Conservation (phyloP, 1,284 basidiomycete species). For the Cryptococcus sp. region DNA sequence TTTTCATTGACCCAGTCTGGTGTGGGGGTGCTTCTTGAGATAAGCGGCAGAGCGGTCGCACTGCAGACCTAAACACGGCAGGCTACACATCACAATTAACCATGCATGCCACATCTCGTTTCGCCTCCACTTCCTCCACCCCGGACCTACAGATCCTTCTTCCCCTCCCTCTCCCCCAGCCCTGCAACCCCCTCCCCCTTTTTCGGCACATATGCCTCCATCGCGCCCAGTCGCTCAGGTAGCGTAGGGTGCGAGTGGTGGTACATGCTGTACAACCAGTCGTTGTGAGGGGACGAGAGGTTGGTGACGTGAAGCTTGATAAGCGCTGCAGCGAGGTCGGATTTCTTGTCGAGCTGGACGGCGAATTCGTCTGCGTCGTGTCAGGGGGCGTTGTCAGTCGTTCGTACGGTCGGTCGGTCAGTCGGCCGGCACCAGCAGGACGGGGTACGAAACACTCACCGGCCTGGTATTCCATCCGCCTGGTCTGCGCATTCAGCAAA, state of each 20-base stretch:
- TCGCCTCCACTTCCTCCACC: neutral
- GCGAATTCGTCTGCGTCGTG: conserved; percentile 45
- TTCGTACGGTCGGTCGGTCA: too few relatives aligned
- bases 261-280: conserved; percentile 88
- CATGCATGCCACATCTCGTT: neutral
- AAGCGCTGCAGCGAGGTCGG: conserved; percentile 74
- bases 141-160: conserved; percentile 9
- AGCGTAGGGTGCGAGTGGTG: conserved; percentile 90
- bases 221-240: conserved; percentile 74
- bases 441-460: conserved; percentile 60
- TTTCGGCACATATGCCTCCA: conserved; percentile 57
- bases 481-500: conserved; percentile 72
- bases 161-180: conserved; percentile 1
- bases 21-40: neutral
- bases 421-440: too few relatives aligned
- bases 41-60: too few relatives aligned
- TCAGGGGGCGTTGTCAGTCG: conserved; percentile 8
- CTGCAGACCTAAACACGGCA: too few relatives aligned
- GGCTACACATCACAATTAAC: neutral
- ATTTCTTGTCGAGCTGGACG: conserved; percentile 43
- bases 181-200: conserved; percentile 8
- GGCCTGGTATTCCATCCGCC: conserved; percentile 85
- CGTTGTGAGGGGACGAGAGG: conserved; percentile 82
- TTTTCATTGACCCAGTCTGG: neutral
- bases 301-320: conserved; percentile 84